Base-by-base conservation (phyloP, 179 eudicot genomes). In the Gypsophila paniculata region DNA sequence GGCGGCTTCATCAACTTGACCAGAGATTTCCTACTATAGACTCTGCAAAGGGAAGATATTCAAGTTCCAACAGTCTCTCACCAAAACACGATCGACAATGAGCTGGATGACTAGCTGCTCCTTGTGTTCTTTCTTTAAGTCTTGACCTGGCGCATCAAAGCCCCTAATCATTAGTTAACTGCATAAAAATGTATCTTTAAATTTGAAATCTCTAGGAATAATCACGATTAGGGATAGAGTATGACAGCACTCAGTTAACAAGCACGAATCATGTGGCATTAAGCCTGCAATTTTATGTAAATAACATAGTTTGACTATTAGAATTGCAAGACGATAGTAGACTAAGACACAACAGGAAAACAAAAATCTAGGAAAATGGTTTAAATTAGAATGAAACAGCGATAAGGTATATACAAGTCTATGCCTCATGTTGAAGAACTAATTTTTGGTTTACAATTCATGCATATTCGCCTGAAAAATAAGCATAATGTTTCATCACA, bases 41-140 rank as follows among this genome's bases (percentile, higher is more conserved):
- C 11, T 2, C 46, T 6, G 11, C 46, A 42, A 39, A 36, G 59
- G 34, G 48, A n/a, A 58, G 25, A 65, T 48, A 19, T 22, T 46
- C 36, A 51, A 48, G 69, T 51, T 64, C 61, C 53, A 34, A 36
- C 59, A 65, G 46, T 38, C 51, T 46, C 88, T 80, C 79, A 94
- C 99, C 96, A 94, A 55, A 69, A 94, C 86, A 64, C 86, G 89
- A 48, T 91, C 88, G 58, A 88, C 53, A 69, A 92, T 78, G 66
- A 94, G 96, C 85, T 92, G 92, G 77, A 94, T 78, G 58, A 92
- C 81, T 68, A 94, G 94, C 73, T 88, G 89, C 86, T 91, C 99
- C 82, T 87, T 59, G 59, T 81, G 90, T 72, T 94, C 96, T 77
- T 75, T 91, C 76, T 87, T 94, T 69, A 92, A 77, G 77, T 84